Conservation (phyloP, 2,329 filamentous ascomycete genomes). For the Colletotrichum shisoi region DNA sequence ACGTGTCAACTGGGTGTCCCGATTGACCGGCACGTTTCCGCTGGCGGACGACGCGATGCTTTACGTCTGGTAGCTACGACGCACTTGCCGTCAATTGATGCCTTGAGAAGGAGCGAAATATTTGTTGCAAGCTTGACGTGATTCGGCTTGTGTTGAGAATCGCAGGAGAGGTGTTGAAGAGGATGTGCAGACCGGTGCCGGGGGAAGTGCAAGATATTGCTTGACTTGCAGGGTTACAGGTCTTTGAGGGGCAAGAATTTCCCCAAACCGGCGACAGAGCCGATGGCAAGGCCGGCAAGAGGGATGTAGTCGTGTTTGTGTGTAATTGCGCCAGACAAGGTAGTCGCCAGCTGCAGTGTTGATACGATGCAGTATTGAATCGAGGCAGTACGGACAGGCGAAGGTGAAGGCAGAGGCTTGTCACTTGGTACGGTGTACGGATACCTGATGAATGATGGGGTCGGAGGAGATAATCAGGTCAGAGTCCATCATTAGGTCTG, state of each 20-base stretch:
- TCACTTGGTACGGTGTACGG: not conserved
- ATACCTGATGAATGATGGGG: not conserved
- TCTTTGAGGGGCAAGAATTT: conserved; percentile 19
- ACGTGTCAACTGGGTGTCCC: conserved; percentile 14
- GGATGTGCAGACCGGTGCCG: conserved; percentile 9
- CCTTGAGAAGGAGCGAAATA: conserved; percentile 3
- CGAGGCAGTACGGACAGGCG: not conserved
- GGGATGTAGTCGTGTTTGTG: not conserved
- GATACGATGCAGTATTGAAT: conserved; percentile 1
- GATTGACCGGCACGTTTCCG: conserved; percentile 18
- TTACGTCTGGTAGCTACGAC: not conserved
- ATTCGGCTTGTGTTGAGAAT: conserved; percentile 8
- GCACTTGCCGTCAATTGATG: not conserved
- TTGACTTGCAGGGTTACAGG: conserved; percentile 21
- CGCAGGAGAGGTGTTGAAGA: conserved; percentile 10
- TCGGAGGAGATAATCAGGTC: conserved; percentile 16
- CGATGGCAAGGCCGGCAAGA: conserved; percentile 26
- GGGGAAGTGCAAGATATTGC: conserved; percentile 33
- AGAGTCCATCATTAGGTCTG: conserved; percentile 16
- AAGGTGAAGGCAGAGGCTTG: not conserved
- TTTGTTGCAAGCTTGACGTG: conserved; percentile 1
- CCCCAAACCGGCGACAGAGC: conserved; percentile 33
- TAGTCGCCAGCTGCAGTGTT: conserved; percentile 18
- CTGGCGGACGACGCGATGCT: conserved; percentile 9
- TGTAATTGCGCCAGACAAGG: conserved; percentile 11